A percentile compares a stretch with the other conserved stretches of the same genome.
Conservation (phyloP, 140 eudicot genomes). For the Ambrosia hybrid region DNA sequence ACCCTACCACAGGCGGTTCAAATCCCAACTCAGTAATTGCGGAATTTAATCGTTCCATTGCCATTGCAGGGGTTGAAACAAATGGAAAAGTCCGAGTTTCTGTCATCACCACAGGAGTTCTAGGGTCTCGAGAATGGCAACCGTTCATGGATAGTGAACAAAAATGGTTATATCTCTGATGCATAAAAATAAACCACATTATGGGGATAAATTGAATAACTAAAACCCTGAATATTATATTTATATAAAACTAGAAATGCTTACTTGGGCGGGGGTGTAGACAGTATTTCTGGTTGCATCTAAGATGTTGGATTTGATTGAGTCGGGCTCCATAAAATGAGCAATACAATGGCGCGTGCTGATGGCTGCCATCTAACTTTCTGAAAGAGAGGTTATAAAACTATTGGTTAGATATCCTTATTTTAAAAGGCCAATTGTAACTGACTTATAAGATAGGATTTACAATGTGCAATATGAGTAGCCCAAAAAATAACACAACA, state of each 20-base stretch:
- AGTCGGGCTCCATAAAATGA: slow-evolving; percentile 42
- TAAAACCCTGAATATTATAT: background rate
- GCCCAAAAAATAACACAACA: background rate
- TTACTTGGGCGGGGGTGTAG: slow-evolving; percentile 46
- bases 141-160: slow-evolving; percentile 84
- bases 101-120: slow-evolving; percentile 52
- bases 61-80: slow-evolving; percentile 62
- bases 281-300: slow-evolving; percentile 40
- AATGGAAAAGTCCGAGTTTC: slow-evolving; percentile 69
- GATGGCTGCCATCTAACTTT: slow-evolving; percentile 33
- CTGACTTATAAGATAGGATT: background rate
- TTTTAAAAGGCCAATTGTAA: slow-evolving; percentile 3
- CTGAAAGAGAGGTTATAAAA: slow-evolving; percentile 4
- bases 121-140: slow-evolving; percentile 50
- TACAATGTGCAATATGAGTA: background rate
- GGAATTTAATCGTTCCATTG: slow-evolving; percentile 60
- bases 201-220: background rate
- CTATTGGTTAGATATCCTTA: slow-evolving; percentile 1
- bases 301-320: slow-evolving; percentile 36
- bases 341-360: slow-evolving; percentile 36
- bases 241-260: background rate
- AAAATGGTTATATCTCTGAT: slow-evolving; percentile 49
- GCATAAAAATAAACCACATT: background rate
- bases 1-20: slow-evolving; percentile 46
- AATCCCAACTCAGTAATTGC: slow-evolving; percentile 52